Evolutionary conservation across 2,329 filamentous ascomycete genomes (phyloP).

Genomic region (Curvularia spicifera): DNA sequence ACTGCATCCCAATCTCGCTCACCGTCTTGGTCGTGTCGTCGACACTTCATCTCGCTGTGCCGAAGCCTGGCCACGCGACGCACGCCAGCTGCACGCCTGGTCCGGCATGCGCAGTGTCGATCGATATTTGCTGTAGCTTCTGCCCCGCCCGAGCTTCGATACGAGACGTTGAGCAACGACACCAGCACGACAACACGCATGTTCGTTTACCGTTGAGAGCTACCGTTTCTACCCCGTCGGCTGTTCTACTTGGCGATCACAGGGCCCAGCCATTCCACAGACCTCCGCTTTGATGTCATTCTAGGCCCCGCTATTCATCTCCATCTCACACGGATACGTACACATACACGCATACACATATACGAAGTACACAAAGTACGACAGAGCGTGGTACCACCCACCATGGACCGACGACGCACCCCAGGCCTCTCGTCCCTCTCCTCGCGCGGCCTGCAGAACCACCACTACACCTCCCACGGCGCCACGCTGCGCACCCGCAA

Average conservation of each 20-base stretch:
- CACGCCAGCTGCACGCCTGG: conserved; percentile 23
- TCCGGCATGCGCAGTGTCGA: conserved; percentile 10
- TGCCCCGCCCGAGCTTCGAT: not conserved
- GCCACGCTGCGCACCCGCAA: conserved; percentile 84
- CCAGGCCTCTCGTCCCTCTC: conserved; percentile 83
- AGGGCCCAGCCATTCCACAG: not conserved
- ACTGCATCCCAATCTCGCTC: not conserved
- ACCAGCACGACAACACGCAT: not conserved
- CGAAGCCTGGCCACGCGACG: conserved; percentile 1
- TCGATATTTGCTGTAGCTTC: conserved; percentile 2
- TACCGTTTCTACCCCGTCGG: not conserved
- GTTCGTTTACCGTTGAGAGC: not conserved
- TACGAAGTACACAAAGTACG: not conserved
- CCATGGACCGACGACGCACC: conserved; percentile 69
- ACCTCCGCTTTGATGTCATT: not conserved
- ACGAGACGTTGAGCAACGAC: not conserved
- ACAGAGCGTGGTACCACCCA: not conserved
- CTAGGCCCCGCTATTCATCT: not conserved
- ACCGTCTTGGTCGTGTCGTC: not conserved
- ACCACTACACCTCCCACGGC: conserved; percentile 91
- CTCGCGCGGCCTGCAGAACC: conserved; percentile 68
- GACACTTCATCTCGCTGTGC: conserved; percentile 12
- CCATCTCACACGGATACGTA: not conserved
- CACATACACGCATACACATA: too few species aligned
- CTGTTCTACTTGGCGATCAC: not conserved